A percentile compares a stretch with the other conserved stretches of the same genome.
phyloP scores from a whole-genome alignment of 192 early-diverging fungal species.

The Dissophora globulifera region DNA sequence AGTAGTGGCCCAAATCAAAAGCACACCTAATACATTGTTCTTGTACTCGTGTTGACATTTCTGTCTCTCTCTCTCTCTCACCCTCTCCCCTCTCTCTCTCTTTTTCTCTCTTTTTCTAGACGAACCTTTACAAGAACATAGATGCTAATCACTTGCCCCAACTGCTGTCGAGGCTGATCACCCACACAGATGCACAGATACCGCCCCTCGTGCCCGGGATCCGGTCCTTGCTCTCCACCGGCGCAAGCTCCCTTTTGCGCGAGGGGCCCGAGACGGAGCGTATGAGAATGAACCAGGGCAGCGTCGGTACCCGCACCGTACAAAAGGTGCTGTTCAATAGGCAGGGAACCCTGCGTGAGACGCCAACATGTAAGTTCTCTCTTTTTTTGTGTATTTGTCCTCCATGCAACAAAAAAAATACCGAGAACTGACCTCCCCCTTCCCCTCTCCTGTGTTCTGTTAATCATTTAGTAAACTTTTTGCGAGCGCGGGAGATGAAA shows the following conservation, averaged over 20 bases:
- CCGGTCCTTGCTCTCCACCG: slow-evolving; percentile 44
- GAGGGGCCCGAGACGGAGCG: slow-evolving; percentile 26
- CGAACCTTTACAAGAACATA: slow-evolving; percentile 32
- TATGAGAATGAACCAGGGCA: slow-evolving; percentile 18
- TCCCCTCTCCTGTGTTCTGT: too few relatives aligned
- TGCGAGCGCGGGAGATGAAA: slow-evolving; percentile 28
- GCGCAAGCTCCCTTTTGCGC: slow-evolving; percentile 45
- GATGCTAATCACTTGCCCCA: slow-evolving; percentile 49
- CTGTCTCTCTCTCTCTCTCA: too few relatives aligned
- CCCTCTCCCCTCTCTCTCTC: slow-evolving; percentile 6
- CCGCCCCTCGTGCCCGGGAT: slow-evolving; percentile 55
- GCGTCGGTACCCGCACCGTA: slow-evolving; percentile 5
- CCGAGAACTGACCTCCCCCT: too few relatives aligned
- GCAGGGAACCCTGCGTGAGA: slow-evolving; percentile 7
- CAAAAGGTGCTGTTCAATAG: slow-evolving; percentile 24
- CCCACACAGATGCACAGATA: slow-evolving; percentile 46
- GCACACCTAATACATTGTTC: too few relatives aligned
- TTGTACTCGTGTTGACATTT: background rate
- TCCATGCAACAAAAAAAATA: too few relatives aligned
- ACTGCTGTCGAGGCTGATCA: slow-evolving; percentile 35
- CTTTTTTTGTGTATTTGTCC: too few relatives aligned
- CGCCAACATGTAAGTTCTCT: slow-evolving; percentile 29
- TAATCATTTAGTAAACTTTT: slow-evolving; percentile 25
- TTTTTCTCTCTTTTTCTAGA: slow-evolving; percentile 21
- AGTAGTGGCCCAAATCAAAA: too few relatives aligned